Evolutionary conservation across 164 flowering plant species (phyloP).

Genomic region (Macadamia integrifolia): DNA sequence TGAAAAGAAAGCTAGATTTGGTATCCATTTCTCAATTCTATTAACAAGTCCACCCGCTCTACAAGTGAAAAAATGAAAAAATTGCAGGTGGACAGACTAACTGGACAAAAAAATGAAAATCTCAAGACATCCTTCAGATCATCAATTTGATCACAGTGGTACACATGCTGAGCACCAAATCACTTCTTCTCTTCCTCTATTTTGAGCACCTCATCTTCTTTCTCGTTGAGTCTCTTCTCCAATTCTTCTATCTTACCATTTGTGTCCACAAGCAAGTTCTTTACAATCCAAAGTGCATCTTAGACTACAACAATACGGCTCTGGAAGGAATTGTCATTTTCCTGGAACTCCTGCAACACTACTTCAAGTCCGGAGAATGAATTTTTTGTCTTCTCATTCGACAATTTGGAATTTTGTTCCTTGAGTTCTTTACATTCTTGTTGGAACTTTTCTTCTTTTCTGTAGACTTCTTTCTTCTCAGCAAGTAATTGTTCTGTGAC

Average conservation of each 20-base stretch:
- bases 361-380: constrained; percentile 10
- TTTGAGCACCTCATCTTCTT: neutral
- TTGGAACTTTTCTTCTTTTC: too few species aligned
- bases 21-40: constrained; percentile 4
- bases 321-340: constrained; percentile 9
- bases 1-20: too few species aligned
- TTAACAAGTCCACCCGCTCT: too few species aligned
- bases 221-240: neutral
- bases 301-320: constrained; percentile 20
- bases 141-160: too few species aligned
- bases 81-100: too few species aligned
- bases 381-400: constrained; percentile 12
- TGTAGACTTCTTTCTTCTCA: too few species aligned
- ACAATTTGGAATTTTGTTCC: constrained; percentile 6
- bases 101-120: too few species aligned
- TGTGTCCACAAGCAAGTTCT: constrained; percentile 19
- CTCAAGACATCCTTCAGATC: too few species aligned
- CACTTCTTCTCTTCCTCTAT: constrained; percentile 25
- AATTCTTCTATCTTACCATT: neutral
- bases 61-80: too few species aligned
- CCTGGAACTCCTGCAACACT: constrained; percentile 15
- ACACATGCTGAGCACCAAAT: too few species aligned
- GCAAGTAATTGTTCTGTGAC: too few species aligned
- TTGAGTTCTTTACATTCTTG: too few species aligned
- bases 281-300: constrained; percentile 22